These are phyloP conservation scores for Cerioporus squamosus DNA, from an alignment of 1,284 basidiomycete species.

Conservation along the genomic window DNA sequence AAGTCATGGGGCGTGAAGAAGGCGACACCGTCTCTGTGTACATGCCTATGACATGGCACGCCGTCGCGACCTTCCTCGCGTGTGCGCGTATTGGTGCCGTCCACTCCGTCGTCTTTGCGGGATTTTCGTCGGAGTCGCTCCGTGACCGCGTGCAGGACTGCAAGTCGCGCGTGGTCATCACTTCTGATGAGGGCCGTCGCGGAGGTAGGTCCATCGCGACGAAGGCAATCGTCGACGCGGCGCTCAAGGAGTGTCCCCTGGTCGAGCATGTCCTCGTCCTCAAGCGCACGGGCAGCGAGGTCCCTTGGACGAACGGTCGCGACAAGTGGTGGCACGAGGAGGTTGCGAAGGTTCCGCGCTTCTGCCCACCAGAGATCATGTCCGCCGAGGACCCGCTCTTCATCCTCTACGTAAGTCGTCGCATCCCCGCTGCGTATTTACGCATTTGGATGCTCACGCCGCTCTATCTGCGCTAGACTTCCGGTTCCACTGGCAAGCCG, in stretches of 20 bases:
- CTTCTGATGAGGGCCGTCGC: conserved; percentile 93
- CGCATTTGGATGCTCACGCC: neutral
- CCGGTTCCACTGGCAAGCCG: conserved; percentile 95
- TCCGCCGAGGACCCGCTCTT: conserved; percentile 93
- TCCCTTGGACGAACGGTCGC: conserved; percentile 85
- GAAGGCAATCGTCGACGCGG: conserved; percentile 94
- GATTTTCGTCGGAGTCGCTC: conserved; percentile 96
- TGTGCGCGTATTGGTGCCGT: conserved; percentile 97
- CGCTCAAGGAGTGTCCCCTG: conserved; percentile 82
- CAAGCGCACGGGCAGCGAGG: conserved; percentile 84
- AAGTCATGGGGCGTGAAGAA: conserved; percentile 92
- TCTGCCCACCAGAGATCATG: conserved; percentile 90
- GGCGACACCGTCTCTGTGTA: conserved; percentile 94
- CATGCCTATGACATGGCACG: conserved; percentile 90
- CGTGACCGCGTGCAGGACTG: conserved; percentile 95
- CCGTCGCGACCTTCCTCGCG: conserved; percentile 94
- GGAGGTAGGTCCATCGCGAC: conserved; percentile 97
- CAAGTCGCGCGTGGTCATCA: conserved; percentile 89
- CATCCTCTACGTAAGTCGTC: conserved; percentile 87
- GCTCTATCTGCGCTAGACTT: conserved; percentile 59
- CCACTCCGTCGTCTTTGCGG: conserved; percentile 99
- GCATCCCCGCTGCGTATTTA: neutral
- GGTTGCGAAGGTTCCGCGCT: conserved; percentile 81
- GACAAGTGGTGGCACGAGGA: conserved; percentile 99
- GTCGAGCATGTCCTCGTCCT: conserved; percentile 95